Conservation (phyloP, 1,139 yeast genomes). For the Meyerozyma athensensis region DNA sequence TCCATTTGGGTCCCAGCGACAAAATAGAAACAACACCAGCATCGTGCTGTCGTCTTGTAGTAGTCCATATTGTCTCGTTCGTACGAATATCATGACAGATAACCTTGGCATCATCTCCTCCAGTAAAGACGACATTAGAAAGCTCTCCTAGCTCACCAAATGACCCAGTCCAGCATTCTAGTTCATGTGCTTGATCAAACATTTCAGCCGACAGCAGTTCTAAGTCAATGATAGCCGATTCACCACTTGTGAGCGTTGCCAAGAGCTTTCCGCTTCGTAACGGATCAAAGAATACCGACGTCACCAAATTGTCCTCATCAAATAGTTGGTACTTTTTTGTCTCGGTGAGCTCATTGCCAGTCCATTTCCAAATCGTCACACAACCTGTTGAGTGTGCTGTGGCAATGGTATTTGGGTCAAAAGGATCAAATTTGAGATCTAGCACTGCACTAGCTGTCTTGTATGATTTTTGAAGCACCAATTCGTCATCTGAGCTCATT, state of each 20-base stretch:
- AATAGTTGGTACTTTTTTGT: constrained; percentile 29
- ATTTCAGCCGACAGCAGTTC: constrained; percentile 10
- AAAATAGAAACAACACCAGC: constrained; percentile 65
- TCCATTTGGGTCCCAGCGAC: constrained; percentile 40
- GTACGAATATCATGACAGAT: constrained; percentile 72
- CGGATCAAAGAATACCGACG: constrained; percentile 65
- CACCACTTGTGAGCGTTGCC: constrained; percentile 61
- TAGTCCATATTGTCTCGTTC: constrained; percentile 44
- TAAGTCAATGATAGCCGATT: constrained; percentile 31
- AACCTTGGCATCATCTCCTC: constrained; percentile 83
- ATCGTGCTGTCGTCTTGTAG: constrained; percentile 40
- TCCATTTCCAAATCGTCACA: constrained; percentile 55
- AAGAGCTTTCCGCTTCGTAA: constrained; percentile 26
- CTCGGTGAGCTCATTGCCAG: constrained; percentile 10
- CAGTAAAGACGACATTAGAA: constrained; percentile 64
- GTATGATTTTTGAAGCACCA: constrained; percentile 21
- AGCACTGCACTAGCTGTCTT: constrained; percentile 61
- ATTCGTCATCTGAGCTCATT: constrained; percentile 12
- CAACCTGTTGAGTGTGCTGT: constrained; percentile 83
- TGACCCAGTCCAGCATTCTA: constrained; percentile 89
- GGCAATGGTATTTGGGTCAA: constrained; percentile 42
- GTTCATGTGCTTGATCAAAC: constrained; percentile 42
- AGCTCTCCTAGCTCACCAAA: constrained; percentile 59
- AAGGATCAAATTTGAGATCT: constrained; percentile 66
- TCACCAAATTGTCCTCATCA: constrained; percentile 49